Evolutionary conservation across 129 eudicot genomes (phyloP), one percentile per base, ranked within the genome.

Genomic region (Chrysanthemum lavandulifolium): DNA sequence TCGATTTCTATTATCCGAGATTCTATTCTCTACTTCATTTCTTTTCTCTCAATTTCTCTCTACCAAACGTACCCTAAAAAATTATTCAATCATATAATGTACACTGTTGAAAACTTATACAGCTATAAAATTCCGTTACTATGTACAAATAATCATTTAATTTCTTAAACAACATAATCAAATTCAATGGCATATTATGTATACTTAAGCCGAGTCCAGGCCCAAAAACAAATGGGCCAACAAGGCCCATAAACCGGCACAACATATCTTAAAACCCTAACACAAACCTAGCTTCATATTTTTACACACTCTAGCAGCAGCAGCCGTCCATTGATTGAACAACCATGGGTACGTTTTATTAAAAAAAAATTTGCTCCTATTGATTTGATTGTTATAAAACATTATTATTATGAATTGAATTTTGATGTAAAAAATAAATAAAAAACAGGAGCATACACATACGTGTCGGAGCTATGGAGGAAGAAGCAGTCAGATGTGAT

Each of bases 401-500:
- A 23, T 23, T 29, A 33, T 49, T 19, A 36, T 36, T 3, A 33
- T 36, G 25, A 36, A 36, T n/a, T 69, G 74, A 76, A 16, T 25
- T 52, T 65, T 61, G 6, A 61, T n/a, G 53, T 2, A 27, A 2
- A 27, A 27, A 27, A 27, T 0, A 25, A 27, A 27, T 2, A 27
- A 27, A 27, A 29, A 23, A 36, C 73, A 88, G 96, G 91, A 6
- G 96, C 92, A 13, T 89, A 89, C 69, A 84, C 86, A 4, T 89
- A 89, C 29, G 92, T 89, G 65, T 86, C 92, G 81, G 92, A 89
- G 84, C 80, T 89, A 78, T 86, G 93, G 93, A 80, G 89, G 79
- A 89, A 89, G 84, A 89, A 89, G 65, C 93, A 89, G 18, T 89
- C 96, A 6, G 91, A 89, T 79, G 91, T 89, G 79, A 89, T 89